Percentiles rank a stretch among this genome's conserved stretches.
Conservation (phyloP, 768 basidiomycete species). For the Tricholoma saponaceum region DNA sequence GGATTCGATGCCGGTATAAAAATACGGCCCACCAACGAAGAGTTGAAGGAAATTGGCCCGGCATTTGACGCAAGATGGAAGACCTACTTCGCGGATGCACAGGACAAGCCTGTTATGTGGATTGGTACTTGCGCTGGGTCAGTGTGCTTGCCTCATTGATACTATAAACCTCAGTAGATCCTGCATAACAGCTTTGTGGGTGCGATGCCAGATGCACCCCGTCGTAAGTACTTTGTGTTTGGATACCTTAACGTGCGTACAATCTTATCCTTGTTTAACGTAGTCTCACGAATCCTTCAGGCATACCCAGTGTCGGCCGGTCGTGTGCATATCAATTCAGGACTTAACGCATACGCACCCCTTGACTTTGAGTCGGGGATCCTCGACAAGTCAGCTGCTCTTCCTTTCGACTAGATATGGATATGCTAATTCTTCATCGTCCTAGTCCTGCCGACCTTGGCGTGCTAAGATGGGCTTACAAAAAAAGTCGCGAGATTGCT, state of each 20-base stretch:
- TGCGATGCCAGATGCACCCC: constrained; percentile 10
- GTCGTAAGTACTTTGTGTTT: constrained; percentile 23
- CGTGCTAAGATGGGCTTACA: constrained; percentile 49
- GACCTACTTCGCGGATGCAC: constrained; percentile 41
- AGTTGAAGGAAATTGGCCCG: constrained; percentile 45
- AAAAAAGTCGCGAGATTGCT: constrained; percentile 47
- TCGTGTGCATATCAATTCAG: not conserved
- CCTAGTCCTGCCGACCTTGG: constrained; percentile 39
- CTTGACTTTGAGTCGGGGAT: not conserved
- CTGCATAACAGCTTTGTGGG: constrained; percentile 12
- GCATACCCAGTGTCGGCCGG: constrained; percentile 23
- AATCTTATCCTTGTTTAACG: constrained; percentile 12
- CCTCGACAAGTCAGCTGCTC: not conserved
- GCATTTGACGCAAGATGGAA: constrained; percentile 48
- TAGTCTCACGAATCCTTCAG: constrained; percentile 17
- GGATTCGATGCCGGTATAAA: constrained; percentile 54
- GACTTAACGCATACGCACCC: not conserved
- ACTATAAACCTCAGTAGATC: not conserved
- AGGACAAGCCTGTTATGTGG: constrained; percentile 53
- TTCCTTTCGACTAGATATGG: not conserved
- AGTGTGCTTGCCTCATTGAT: constrained; percentile 7
- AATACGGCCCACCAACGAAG: constrained; percentile 45
- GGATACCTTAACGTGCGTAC: constrained; percentile 17
- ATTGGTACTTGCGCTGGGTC: constrained; percentile 40
- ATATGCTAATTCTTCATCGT: not conserved